Evolutionary conservation across 73 alveolate species (phyloP), one percentile per base, ranked within the genome.

Genomic region (Halteria grandinella): DNA sequence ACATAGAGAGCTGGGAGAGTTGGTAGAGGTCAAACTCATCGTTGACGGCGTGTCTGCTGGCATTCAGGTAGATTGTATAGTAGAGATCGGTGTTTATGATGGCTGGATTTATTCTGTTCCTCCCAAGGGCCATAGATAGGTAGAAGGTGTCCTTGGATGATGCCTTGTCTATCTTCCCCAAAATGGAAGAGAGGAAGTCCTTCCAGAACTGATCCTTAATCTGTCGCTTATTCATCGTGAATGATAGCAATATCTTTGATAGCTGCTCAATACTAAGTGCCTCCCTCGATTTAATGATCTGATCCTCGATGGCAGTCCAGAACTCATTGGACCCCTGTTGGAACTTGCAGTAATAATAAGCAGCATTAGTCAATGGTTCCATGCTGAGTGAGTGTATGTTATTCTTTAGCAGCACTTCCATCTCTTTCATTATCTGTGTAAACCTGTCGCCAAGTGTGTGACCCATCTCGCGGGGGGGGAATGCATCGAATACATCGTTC

Each of bases 101-200:
- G 12, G 12, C 8, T n/a, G 20, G 28, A 54, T 3, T 18, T 15
- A 69, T 69, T 48, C 15, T 50, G 4, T 54, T 71, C 11, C 25
- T 51, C 10, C 71, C 83, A 4, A 69, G 15, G 15, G 83, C 71
- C 83, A 69, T 69, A 27, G 71, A 24, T 5, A 69, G 2, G 33
- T 69, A 69, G 62, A 69, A 69, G 7, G 55, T 69, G 28, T 69
- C 83, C 25, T 69, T 69, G 21, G 74, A 24, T 51, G 43, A 69
- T 4, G 83, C 83, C 44, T 69, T 69, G 14, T 69, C 83, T 5
- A 69, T 51, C 44, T 69, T 69, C 6, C 25, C 28, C 2, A 69
- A 25, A 15, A 69, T 69, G 17, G 55, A 12, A 23, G 43, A 33
- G 6, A 69, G 73, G 8, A 69, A 8, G 55, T 50, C 54, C 37